Percentiles rank a stretch among this genome's conserved stretches.
Conservation (phyloP, 805 yeast species). For the Metschnikowia lochheadii region DNA sequence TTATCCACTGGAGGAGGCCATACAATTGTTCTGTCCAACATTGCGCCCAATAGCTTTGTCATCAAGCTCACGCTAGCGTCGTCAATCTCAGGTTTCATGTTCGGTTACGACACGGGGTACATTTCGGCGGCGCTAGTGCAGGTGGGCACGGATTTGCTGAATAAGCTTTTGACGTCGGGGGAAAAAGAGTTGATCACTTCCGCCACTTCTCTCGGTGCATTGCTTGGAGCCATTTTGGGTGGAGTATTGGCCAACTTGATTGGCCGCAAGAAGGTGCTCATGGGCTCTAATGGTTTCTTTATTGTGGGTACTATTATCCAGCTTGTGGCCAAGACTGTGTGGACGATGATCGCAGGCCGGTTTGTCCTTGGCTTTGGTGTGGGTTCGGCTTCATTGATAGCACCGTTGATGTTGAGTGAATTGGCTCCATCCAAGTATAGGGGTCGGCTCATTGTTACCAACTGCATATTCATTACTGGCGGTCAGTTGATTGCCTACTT, state of each 20-base stretch:
- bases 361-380: constrained; percentile 95
- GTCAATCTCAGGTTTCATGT: constrained; percentile 92
- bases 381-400: constrained; percentile 87
- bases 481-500: constrained; percentile 95
- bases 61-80: constrained; percentile 67
- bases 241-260: constrained; percentile 77
- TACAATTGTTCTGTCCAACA: constrained; percentile 6
- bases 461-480: constrained; percentile 86
- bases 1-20: constrained; percentile 6
- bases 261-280: constrained; percentile 82
- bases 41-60: constrained; percentile 47
- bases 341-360: constrained; percentile 92
- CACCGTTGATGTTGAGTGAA: constrained; percentile 92
- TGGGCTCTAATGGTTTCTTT: constrained; percentile 79
- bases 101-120: constrained; percentile 97
- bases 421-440: constrained; percentile 89
- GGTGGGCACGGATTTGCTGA: constrained; percentile 65
- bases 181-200: constrained; percentile 88
- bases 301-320: constrained; percentile 83
- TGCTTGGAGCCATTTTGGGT: constrained; percentile 71
- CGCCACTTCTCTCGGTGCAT: constrained; percentile 92
- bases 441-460: constrained; percentile 85
- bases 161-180: constrained; percentile 57
- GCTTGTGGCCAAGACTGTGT: constrained; percentile 71
- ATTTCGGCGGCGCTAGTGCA: constrained; percentile 90